Percentiles rank a stretch among this genome's conserved stretches.
These are phyloP conservation scores for Metarhizium humberi DNA, from an alignment of 2,329 filamentous ascomycete genomes.

Conservation along the genomic window DNA sequence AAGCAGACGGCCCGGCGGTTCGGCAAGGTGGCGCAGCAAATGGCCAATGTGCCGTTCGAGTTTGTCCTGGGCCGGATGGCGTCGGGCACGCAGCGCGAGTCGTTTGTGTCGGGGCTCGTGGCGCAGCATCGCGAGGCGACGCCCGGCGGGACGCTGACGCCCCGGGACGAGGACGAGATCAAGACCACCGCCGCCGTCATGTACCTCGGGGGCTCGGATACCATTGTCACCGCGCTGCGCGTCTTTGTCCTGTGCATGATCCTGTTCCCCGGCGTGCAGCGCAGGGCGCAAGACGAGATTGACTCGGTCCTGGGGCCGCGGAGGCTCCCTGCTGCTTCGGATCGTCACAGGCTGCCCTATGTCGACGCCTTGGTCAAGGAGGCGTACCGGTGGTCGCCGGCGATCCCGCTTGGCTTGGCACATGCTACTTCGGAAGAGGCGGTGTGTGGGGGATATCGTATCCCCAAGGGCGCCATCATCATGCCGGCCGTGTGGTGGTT, in stretches of 20 bases:
- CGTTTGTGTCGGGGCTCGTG: constrained; percentile 16
- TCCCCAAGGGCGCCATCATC: constrained; percentile 18
- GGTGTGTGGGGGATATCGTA: constrained; percentile 11
- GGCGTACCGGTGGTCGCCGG: constrained; percentile 19
- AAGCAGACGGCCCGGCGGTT: constrained; percentile 19
- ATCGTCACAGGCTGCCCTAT: constrained; percentile 35
- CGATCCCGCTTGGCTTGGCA: constrained; percentile 25
- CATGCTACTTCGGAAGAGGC: constrained; percentile 25
- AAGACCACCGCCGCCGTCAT: constrained; percentile 2
- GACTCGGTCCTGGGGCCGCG: constrained; percentile 31
- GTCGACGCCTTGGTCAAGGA: constrained; percentile 21
- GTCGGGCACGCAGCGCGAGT: constrained; percentile 7
- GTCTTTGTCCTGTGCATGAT: constrained; percentile 37
- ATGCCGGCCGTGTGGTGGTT: constrained; percentile 19
- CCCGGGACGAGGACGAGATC: constrained; percentile 1
- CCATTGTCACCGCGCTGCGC: neutral
- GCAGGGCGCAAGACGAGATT: constrained; percentile 29
- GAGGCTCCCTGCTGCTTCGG: constrained; percentile 31
- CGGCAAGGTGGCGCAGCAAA: constrained; percentile 10
- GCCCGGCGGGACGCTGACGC: neutral
- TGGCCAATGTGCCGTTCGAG: constrained; percentile 17
- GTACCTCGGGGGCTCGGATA: constrained; percentile 10
- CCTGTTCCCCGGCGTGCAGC: constrained; percentile 30
- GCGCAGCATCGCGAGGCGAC: neutral
- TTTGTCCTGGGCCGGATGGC: constrained; percentile 21